Evolutionary conservation across 768 basidiomycete genomes (phyloP).

Genomic region (Cyathus striatus): DNA sequence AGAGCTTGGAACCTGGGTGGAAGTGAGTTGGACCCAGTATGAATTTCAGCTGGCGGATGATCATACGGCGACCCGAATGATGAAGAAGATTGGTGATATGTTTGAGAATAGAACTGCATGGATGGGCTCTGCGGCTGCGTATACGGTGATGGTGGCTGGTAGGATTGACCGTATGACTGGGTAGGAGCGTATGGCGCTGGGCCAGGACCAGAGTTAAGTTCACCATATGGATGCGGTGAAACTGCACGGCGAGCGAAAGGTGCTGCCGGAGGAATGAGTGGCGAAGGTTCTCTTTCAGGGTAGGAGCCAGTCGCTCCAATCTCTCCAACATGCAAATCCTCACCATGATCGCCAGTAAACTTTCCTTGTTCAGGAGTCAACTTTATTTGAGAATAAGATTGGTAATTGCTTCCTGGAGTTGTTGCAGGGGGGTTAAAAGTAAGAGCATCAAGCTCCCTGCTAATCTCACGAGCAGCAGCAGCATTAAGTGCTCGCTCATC

Average conservation of each 20-base stretch:
- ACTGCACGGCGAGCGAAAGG: constrained; percentile 32
- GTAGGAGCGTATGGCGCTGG: constrained; percentile 8
- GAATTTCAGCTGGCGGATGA: background rate
- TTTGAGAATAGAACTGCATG: constrained; percentile 13
- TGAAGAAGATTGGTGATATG: constrained; percentile 13
- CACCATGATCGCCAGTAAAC: constrained; percentile 1
- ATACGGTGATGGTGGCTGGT: constrained; percentile 4
- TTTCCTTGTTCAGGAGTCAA: constrained; percentile 9
- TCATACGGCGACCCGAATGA: background rate
- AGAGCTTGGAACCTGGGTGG: constrained; percentile 20
- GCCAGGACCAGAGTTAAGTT: constrained; percentile 12
- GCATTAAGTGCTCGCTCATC: constrained; percentile 56
- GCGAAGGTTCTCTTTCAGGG: constrained; percentile 5
- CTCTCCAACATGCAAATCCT: background rate
- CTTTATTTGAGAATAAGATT: constrained; percentile 8
- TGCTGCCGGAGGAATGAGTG: constrained; percentile 30
- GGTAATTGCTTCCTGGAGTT: constrained; percentile 6
- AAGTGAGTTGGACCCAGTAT: constrained; percentile 8
- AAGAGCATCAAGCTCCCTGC: constrained; percentile 58
- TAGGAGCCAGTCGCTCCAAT: background rate
- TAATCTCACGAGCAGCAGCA: constrained; percentile 66
- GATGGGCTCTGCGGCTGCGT: constrained; percentile 7
- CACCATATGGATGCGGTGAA: constrained; percentile 33
- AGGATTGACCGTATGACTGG: constrained; percentile 15
- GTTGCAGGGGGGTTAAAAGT: constrained; percentile 22